A percentile compares a stretch with the other conserved stretches of the same genome.
phyloP scores from a whole-genome alignment of 2,329 filamentous ascomycete genomes.

The Hypocrella siamensis region DNA sequence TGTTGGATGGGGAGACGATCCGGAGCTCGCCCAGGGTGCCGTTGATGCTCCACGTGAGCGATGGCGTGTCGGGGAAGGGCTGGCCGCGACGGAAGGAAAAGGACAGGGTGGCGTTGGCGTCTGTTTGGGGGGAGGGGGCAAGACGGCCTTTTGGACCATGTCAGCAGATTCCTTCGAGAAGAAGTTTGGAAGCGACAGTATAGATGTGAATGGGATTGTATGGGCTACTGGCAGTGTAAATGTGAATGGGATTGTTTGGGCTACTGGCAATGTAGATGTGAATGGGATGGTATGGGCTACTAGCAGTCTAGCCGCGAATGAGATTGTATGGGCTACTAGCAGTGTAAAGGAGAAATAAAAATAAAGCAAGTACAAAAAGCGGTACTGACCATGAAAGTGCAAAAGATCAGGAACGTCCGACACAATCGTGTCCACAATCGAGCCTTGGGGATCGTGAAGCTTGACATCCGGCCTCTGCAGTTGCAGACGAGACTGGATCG shows the following conservation, averaged over 20 bases:
- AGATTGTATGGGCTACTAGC: too few relatives aligned
- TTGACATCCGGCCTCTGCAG: constrained; percentile 25
- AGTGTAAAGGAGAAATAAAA: background rate
- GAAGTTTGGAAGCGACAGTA: too few relatives aligned
- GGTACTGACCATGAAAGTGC: constrained; percentile 10
- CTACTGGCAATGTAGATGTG: too few relatives aligned
- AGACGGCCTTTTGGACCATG: too few relatives aligned
- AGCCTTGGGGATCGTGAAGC: constrained; percentile 14
- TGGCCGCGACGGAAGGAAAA: constrained; percentile 30
- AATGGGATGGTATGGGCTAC: too few relatives aligned
- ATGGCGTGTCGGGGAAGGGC: constrained; percentile 29
- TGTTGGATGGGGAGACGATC: constrained; percentile 15
- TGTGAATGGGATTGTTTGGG: too few relatives aligned
- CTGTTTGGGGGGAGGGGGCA: constrained; percentile 1
- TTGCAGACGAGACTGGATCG: constrained; percentile 23
- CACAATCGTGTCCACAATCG: constrained; percentile 13
- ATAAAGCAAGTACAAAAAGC: too few relatives aligned
- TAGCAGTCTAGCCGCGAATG: too few relatives aligned
- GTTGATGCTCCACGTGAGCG: constrained; percentile 31
- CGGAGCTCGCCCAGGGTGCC: constrained; percentile 36
- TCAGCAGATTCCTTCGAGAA: too few relatives aligned
- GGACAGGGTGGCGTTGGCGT: constrained; percentile 22
- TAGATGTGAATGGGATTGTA: too few relatives aligned
- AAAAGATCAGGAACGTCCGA: constrained; percentile 30
- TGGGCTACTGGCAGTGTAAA: too few relatives aligned